Evolutionary conservation across 139 green algal species (phyloP), one percentile per base, ranked within the genome.

Genomic region (Tetraselmis striata): DNA sequence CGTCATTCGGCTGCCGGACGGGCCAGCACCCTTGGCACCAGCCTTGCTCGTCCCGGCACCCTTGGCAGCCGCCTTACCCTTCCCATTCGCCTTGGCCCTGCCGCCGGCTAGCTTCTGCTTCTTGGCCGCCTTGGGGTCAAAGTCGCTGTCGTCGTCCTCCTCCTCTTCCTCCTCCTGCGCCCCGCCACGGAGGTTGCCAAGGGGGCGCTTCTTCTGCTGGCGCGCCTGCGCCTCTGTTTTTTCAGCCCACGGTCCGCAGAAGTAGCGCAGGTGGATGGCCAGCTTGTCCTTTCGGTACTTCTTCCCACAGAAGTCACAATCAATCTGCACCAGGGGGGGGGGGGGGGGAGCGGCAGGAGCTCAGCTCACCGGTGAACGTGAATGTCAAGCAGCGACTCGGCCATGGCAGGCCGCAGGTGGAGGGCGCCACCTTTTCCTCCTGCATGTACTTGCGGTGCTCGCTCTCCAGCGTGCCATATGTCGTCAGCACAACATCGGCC

Each of bases 401-500:
- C n/a, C n/a, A n/a, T n/a, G n/a, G n/a, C n/a, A n/a, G n/a, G n/a
- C n/a, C n/a, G n/a, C n/a, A n/a, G n/a, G n/a, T 67, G 18, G 45
- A 5, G 45, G 45, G 18, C 45, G 31, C 29, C 77, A 80, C 77
- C 77, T 80, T 80, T 59, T 67, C 45, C 18, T 67, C 45, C 45
- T 67, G 45, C 45, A 67, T 67, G 45, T 67, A 67, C 45, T 67
- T 84, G 26, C 93, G 82, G 86, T 90, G 95, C 83, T 99, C 96
- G 29, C 82, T 90, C 89, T 99, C 96, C 1, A 98, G 79, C 24
- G 92, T 94, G 75, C 81, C 87, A 90, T 98, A 99, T 2, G 96
- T 98, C 23, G 96, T 97, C 26, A 99, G 90, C 80, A 97, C 94
- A 2, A 98, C 90, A 76, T 98, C 95, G 2, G 91, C 92, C 23